Conservation (phyloP, 2,329 filamentous ascomycete genomes). For the Emergomyces pasteurianus region DNA sequence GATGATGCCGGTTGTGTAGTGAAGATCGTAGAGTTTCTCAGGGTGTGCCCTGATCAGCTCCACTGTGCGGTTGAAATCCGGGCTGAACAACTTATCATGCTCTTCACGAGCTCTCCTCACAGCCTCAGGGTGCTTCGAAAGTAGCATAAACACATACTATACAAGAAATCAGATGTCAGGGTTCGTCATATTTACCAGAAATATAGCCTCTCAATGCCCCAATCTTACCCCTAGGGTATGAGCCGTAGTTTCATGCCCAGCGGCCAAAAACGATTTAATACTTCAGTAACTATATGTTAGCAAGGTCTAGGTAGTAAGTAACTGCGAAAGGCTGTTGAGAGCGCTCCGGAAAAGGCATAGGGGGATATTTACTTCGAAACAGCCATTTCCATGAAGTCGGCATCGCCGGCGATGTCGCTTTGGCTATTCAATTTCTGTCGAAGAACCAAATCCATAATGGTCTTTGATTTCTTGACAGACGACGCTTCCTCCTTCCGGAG, state of each 20-base stretch:
- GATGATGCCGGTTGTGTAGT: slow-evolving; percentile 42
- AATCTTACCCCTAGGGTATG: slow-evolving; percentile 12
- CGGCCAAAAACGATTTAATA: slow-evolving; percentile 31
- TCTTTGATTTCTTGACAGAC: slow-evolving; percentile 1
- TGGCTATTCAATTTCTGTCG: neutral
- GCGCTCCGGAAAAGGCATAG: neutral
- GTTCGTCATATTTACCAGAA: neutral
- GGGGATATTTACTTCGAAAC: neutral
- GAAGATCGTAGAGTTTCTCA: slow-evolving; percentile 36
- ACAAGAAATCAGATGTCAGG: neutral
- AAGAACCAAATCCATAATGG: slow-evolving; percentile 2
- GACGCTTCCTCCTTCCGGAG: neutral
- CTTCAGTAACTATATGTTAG: neutral
- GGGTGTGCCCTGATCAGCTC: slow-evolving; percentile 25
- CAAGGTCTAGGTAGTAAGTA: neutral
- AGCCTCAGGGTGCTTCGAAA: slow-evolving; percentile 21
- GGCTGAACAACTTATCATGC: slow-evolving; percentile 42
- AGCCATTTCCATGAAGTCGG: neutral
- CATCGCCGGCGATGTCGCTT: neutral
- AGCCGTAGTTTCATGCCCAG: slow-evolving; percentile 18
- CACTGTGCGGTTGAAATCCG: slow-evolving; percentile 26
- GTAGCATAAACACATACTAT: slow-evolving; percentile 3
- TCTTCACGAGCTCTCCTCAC: slow-evolving; percentile 35
- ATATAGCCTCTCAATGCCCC: neutral
- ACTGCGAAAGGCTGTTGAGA: too few relatives aligned